Base-by-base conservation (phyloP, 1,284 basidiomycete genomes). In the Melanopsichium pennsylvanicum region DNA sequence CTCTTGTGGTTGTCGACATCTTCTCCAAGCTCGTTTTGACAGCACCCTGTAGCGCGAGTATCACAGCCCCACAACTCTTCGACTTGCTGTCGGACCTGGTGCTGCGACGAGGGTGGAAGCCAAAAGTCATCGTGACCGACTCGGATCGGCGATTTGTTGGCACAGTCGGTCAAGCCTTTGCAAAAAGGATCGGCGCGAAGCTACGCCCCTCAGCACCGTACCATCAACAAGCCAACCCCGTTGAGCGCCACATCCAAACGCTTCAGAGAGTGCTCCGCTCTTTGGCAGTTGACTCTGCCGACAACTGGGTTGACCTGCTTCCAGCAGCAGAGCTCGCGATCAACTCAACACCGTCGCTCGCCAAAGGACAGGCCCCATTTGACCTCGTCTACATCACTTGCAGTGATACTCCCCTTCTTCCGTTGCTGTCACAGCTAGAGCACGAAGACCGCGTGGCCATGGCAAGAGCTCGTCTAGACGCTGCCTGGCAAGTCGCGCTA, bases 161-260 rank as follows among this genome's bases (percentile, higher is more conserved):
- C 11, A 1, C 10, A 4, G 23, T 26, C 2, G 38, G 38, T 5
- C 4, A 27, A 2, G 5, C 15, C 6, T 39, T 39, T 5, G 23
- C 23, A 10, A 25, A 6, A 1, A 13, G 6, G 10, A 25, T 39
- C 5, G 23, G 38, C 5, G 23, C 23, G 1, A 3, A 8, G 16
- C 21, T 39, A 10, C 10, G 31, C 11, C 39, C 39, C 8, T 41
- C 3, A 5, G 26, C 26, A 0, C 39, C 39, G 9, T 41, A 41
- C 16, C 39, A 41, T 27, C 39, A 41, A 19, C 39, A 41, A n/a
- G 42, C 21, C 11, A 35, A 44, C 42, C 42, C 15, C 4, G 42
- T 34, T 16, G 42, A 44, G n/a, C 18, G 7, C 1, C 42, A 34
- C 15, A 44, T 31, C 13, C 41, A 39, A 23, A 39, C 23, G 15